Evolutionary conservation across 306 rosid species (phyloP).

Genomic region (Geum urbanum): DNA sequence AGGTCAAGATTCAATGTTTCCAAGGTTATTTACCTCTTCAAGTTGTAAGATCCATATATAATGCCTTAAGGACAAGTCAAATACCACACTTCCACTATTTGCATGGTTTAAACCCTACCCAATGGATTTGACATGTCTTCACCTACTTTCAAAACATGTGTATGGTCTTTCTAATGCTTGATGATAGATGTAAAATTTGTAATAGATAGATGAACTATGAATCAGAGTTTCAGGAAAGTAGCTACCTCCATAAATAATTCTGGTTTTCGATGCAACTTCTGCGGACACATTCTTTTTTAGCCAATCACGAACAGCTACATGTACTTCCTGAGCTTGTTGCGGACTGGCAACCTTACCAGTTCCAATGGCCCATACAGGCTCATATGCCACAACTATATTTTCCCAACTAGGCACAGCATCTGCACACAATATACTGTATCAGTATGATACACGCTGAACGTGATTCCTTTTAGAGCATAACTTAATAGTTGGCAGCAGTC

Average conservation of each 20-base stretch:
- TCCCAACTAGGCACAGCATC: conserved; percentile 97
- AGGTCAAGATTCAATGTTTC: background rate
- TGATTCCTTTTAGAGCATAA: background rate
- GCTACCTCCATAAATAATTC: conserved; percentile 96
- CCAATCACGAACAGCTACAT: conserved; percentile 89
- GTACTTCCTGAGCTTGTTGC: conserved; percentile 98
- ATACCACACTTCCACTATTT: background rate
- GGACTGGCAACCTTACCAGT: conserved; percentile 98
- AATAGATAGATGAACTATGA: conserved; percentile 12
- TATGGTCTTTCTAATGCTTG: background rate
- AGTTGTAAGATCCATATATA: background rate
- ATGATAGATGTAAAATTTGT: background rate
- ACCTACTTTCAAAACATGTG: background rate
- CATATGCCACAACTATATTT: conserved; percentile 84
- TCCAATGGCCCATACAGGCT: conserved; percentile 99
- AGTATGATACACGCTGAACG: conserved; percentile 13
- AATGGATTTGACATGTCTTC: background rate
- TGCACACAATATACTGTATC: conserved; percentile 31
- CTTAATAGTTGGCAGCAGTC: background rate
- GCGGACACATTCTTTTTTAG: conserved; percentile 72
- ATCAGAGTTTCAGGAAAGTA: conserved; percentile 19
- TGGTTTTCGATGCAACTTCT: conserved; percentile 86
- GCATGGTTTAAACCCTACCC: background rate
- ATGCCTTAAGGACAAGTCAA: background rate
- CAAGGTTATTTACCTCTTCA: background rate